Percentiles rank a stretch among this genome's conserved stretches.
These are phyloP conservation scores for Trichophyton rubrum DNA, from an alignment of 2,329 filamentous ascomycete genomes.

Conservation along the genomic window DNA sequence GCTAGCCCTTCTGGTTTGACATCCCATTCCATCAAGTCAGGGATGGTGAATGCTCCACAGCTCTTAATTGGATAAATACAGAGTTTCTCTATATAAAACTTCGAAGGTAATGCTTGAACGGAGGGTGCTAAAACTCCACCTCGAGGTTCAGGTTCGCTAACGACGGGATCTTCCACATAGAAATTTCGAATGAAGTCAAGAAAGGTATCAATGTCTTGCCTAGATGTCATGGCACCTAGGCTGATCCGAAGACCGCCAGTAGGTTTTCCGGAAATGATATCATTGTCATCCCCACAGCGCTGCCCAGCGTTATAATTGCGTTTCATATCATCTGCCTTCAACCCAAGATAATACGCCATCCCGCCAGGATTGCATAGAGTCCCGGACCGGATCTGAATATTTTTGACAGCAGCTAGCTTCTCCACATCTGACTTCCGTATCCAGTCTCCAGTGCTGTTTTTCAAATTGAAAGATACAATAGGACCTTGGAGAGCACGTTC, in stretches of 20 bases:
- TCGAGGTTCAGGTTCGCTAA: constrained; percentile 6
- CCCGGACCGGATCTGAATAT: constrained; percentile 76
- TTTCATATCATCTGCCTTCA: constrained; percentile 70
- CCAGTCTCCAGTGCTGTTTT: constrained; percentile 57
- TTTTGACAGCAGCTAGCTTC: constrained; percentile 64
- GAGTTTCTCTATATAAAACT: constrained; percentile 49
- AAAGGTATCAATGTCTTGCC: constrained; percentile 60
- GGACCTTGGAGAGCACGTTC: constrained; percentile 50
- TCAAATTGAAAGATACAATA: constrained; percentile 72
- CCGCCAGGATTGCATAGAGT: constrained; percentile 88
- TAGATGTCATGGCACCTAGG: constrained; percentile 78
- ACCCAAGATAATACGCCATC: constrained; percentile 56
- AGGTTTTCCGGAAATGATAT: constrained; percentile 71
- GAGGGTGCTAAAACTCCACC: neutral
- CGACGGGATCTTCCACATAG: constrained; percentile 36
- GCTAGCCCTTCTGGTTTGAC: constrained; percentile 69
- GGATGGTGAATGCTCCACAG: constrained; percentile 66
- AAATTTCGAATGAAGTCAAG: constrained; percentile 60
- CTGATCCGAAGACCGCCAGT: constrained; percentile 79
- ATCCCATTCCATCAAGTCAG: constrained; percentile 55
- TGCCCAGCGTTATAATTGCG: constrained; percentile 75
- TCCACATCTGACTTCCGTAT: constrained; percentile 74
- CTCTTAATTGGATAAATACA: constrained; percentile 89
- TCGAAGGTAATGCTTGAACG: constrained; percentile 10
- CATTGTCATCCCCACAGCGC: constrained; percentile 70